Evolutionary conservation across 225 moss, liverwort and hornwort species (phyloP), one percentile per base, ranked within the genome.

Genomic region (Sphagnum contortum): DNA sequence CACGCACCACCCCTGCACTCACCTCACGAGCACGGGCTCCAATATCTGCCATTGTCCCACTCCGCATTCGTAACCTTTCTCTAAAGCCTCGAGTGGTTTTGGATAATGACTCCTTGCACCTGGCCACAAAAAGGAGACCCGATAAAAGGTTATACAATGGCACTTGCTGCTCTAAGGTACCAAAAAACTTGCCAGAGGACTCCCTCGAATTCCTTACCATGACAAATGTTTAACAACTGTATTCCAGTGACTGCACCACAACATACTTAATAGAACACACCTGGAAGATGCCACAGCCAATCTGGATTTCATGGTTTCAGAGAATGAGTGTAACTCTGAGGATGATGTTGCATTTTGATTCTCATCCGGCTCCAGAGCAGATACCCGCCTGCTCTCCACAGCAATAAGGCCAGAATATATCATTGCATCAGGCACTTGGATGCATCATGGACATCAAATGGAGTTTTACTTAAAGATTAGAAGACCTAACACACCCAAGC

Each of bases 221-320:
- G 7, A 52, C 52, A 52, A 52, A 52, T 9, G 29, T 29, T 29
- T 29, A 29, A 29, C 29, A 29, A 29, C 29, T 29, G 29, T 29
- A 29, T 29, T 29, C 29, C 29, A 57, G 12, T 62, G 12, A n/a
- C 51, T 14, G 12, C 56, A 4, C 51, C 49, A 53, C 13, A 50
- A 11, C n/a, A 44, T 29, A 29, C 29, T 29, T 29, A 29, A 0
- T 5, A 12, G 12, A 10, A 62, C 48, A 5, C 73, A 87, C 83
- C 81, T 89, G 11, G 89, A 85, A 61, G 91, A 89, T n/a, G 84
- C 87, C 59, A 87, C 87, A 55, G 75, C 87, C 62, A 84, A 63
- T 45, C 92, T 87, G 55, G 83, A 81, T 70, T 89, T 92, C 63
- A 92, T 76, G 7, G 86, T 78, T 68, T 92, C 92, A 55, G 83